Conservation (phyloP, 2,329 filamentous ascomycete species). For the Fusarium humuli region DNA sequence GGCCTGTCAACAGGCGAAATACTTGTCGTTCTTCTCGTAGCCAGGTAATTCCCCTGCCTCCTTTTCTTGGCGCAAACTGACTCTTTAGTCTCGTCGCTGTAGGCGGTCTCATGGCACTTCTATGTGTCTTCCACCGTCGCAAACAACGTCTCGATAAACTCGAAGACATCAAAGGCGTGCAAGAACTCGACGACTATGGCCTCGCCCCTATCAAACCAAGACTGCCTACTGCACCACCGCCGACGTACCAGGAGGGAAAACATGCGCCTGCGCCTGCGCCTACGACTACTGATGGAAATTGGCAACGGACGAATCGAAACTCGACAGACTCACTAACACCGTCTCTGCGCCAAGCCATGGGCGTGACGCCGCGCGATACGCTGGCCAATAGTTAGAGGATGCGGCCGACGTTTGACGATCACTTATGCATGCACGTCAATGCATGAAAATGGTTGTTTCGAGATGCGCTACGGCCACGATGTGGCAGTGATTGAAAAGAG, state of each 20-base stretch:
- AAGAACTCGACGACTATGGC: constrained; percentile 48
- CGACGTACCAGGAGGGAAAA: constrained; percentile 23
- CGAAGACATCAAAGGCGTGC: constrained; percentile 42
- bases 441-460: constrained; percentile 11
- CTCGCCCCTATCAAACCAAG: constrained; percentile 15
- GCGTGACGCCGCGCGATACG: constrained; percentile 36
- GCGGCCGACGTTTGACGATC: constrained; percentile 17
- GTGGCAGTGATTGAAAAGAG: background rate
- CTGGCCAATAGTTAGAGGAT: constrained; percentile 26
- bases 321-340: constrained; percentile 43
- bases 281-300: constrained; percentile 6
- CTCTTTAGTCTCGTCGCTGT: constrained; percentile 19
- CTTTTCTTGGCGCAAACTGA: background rate
- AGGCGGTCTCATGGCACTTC: constrained; percentile 28
- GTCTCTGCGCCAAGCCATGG: constrained; percentile 42
- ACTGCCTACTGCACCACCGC: constrained; percentile 38
- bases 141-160: constrained; percentile 31
- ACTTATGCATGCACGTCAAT: constrained; percentile 17
- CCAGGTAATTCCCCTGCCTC: constrained; percentile 20
- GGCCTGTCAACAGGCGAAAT: constrained; percentile 23
- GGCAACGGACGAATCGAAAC: constrained; percentile 21
- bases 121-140: constrained; percentile 39
- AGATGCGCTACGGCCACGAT: constrained; percentile 4
- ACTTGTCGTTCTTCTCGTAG: constrained; percentile 30
- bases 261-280: background rate